Evolutionary conservation across 2,329 filamentous ascomycete genomes (phyloP).

Genomic region (Orbilia quercus): DNA sequence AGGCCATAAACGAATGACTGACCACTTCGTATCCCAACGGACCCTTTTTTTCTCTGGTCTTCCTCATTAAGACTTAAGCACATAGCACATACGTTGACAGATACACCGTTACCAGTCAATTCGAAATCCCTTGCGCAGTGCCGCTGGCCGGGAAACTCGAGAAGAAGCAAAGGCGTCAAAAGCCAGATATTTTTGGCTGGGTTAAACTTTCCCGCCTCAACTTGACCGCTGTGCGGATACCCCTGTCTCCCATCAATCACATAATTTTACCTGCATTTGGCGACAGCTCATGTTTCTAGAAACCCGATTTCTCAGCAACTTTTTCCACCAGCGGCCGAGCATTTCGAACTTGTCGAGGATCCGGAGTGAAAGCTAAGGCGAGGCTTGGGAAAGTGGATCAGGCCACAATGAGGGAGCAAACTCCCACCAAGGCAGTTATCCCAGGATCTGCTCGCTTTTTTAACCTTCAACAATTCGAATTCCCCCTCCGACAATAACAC

Average conservation of each 20-base stretch:
- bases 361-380: neutral
- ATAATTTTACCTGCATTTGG: constrained; percentile 39
- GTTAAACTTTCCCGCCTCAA: no score
- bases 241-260: constrained; percentile 35
- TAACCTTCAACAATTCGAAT: neutral
- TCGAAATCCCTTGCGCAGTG: no score
- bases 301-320: constrained; percentile 45
- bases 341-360: no score
- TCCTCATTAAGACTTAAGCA: no score
- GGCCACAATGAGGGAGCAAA: constrained; percentile 49
- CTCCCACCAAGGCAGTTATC: neutral
- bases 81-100: no score
- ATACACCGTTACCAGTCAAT: no score
- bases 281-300: constrained; percentile 23
- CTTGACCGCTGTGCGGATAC: no score
- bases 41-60: constrained; percentile 2
- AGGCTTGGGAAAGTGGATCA: constrained; percentile 23
- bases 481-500: neutral
- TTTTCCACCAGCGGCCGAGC: no score
- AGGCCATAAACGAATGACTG: constrained; percentile 56
- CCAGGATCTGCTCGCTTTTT: neutral
- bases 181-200: no score
- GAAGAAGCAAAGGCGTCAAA: no score
- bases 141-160: no score
- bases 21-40: constrained; percentile 32